Conservation (phyloP, 2,329 filamentous ascomycete species). For the Tolypocladium inflatum region DNA sequence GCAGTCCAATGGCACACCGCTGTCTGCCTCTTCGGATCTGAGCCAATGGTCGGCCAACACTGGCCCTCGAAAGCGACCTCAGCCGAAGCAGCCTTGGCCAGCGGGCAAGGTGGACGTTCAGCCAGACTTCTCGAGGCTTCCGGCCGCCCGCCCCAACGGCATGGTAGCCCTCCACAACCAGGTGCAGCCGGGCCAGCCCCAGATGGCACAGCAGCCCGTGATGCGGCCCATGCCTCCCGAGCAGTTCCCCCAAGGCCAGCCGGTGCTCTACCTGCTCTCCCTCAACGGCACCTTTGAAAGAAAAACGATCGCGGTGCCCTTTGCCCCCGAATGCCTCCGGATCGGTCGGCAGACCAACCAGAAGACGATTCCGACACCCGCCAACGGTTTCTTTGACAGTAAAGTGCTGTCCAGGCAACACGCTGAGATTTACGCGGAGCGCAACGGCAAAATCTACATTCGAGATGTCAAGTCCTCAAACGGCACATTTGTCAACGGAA, state of each 20-base stretch:
- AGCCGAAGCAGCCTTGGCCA: conserved; percentile 41
- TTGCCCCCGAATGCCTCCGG: conserved; percentile 83
- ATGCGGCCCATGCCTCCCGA: conserved; percentile 57
- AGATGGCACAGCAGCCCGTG: conserved; percentile 34
- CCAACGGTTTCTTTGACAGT: conserved; percentile 95
- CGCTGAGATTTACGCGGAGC: conserved; percentile 86
- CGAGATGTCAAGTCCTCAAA: conserved; percentile 98
- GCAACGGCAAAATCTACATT: conserved; percentile 86
- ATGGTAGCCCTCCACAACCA: conserved; percentile 22
- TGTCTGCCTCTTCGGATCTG: conserved; percentile 35
- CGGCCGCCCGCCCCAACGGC: conserved; percentile 34
- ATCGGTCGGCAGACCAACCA: conserved; percentile 96
- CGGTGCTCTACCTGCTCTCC: conserved; percentile 76
- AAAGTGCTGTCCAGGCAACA: conserved; percentile 95
- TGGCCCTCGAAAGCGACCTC: conserved; percentile 40
- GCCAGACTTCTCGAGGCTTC: conserved; percentile 36
- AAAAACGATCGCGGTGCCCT: conserved; percentile 91
- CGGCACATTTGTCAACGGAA: conserved; percentile 93
- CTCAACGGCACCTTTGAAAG: conserved; percentile 95
- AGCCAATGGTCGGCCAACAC: conserved; percentile 40
- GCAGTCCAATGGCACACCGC: conserved; percentile 51
- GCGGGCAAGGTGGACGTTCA: conserved; percentile 36
- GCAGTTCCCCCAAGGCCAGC: conserved; percentile 52
- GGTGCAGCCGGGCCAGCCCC: conserved; percentile 22
- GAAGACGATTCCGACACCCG: conserved; percentile 82